Evolutionary conservation across 805 yeast genomes (phyloP), one percentile per base, ranked within the genome.

Genomic region (Starmerella vaccinii): DNA sequence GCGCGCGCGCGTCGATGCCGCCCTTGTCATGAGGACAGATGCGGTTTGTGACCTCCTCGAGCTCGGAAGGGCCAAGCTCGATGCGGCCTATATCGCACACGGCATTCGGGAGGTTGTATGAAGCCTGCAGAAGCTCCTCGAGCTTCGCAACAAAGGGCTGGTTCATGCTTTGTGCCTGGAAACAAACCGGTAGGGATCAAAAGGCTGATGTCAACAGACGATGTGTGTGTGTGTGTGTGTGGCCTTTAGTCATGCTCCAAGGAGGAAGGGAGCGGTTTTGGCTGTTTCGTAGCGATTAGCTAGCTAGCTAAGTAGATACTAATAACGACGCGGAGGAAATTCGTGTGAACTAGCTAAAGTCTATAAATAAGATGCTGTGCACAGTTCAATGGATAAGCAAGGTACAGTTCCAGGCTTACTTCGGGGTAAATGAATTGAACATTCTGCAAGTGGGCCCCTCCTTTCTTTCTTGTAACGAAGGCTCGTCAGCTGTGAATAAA

Each of bases 1-100:
- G 97, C 47, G 73, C 73, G 47, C 67, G 68, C 13, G 73, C 69
- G 48, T 68, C 69, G 40, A 66, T 64, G 27, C 65, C 62, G 13
- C 57, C 1, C 85, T 92, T 23, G 38, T 60, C 50, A 45, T 46
- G 52, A 34, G 40, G 48, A 45, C 33, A 39, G 63, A 60, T 18
- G 63, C 62, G 33, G 71, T 74, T 18, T 62, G 61, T 34, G 79
- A 80, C 62, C 21, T 53, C 53, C 45, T 53, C 46, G 19, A 90
- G 77, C 69, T 89, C 97, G 53, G 75, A 76, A 50, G 88, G 73
- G 21, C 94, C 85, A 54, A 88, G 72, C 64, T 84, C 87, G 47
- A 89, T 80, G 2, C 90, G 73, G 5, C 95, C 96, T 39, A 87
- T 66, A 49, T 83, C 88, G 41, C 82, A 76, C 8, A 74, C 68